Percentiles rank a stretch among this genome's conserved stretches.
phyloP scores from a whole-genome alignment of 129 eudicot genomes.

The Tanacetum coccineum region DNA sequence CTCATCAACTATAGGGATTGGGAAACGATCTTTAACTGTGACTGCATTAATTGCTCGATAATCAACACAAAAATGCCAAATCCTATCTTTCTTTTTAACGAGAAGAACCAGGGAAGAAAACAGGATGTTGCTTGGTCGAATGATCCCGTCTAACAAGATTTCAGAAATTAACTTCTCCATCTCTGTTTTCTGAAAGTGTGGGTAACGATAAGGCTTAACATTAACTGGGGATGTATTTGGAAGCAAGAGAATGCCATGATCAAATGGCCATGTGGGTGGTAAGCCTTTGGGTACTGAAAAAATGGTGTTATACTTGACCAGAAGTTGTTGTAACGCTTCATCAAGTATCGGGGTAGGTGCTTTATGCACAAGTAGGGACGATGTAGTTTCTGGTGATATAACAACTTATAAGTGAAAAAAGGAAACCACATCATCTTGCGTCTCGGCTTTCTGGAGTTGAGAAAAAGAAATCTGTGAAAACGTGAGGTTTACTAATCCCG shows the following conservation, averaged over 20 bases:
- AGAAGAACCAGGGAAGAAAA: background rate
- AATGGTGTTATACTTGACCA: background rate
- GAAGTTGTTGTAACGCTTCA: background rate
- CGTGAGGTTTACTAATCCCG: background rate
- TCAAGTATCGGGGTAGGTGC: background rate
- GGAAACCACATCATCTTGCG: no score
- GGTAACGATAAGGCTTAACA: background rate
- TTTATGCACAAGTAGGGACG: background rate
- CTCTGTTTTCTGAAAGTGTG: background rate
- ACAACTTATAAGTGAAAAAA: background rate
- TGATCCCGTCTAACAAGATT: background rate
- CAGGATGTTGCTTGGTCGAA: background rate
- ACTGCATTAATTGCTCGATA: background rate
- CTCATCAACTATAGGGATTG: no score
- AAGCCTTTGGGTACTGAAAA: background rate
- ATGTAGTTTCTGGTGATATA: background rate
- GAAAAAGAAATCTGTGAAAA: background rate
- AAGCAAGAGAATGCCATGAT: background rate
- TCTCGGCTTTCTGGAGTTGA: background rate
- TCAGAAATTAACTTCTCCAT: background rate
- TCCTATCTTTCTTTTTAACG: background rate
- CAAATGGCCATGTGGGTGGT: background rate
- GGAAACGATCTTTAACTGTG: no score
- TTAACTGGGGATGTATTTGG: background rate
- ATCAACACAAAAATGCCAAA: no score